Evolutionary conservation across 768 basidiomycete species (phyloP), one percentile per base, ranked within the genome.

Genomic region (Rhodotorula kratochvilovae): DNA sequence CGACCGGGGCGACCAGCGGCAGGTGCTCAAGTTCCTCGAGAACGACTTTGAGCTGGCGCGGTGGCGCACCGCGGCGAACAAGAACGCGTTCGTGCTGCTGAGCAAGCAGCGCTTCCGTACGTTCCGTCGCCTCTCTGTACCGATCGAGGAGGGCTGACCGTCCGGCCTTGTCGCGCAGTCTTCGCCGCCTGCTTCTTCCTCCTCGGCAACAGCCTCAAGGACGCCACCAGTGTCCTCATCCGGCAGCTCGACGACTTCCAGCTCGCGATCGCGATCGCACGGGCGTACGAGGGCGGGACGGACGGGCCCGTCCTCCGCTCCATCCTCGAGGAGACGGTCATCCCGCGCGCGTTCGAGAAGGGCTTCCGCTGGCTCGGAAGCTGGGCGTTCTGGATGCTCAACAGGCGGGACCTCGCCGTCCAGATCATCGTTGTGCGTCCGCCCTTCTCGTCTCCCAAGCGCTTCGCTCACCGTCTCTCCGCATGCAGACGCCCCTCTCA

Each of bases 101-200:
- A 85, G 90, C 77, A 98, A 95, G 82, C 90, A 89, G 68, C 86
- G 96, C 39, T 97, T 90, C 78, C 92, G 95, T 94, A 60, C 54
- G 89, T 50, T 25, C 46, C 15, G 5, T 23, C 25, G 27, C 56
- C 17, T 29, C 27, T 27, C 35, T 25, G 21, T 19, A 12, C 16
- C 10, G 2, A 36, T 27, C 29, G 56, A 25, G 36, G 42, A 33
- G 27, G 15, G 10, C 1, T 58, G n/a, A 61, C 45, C 64, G 33
- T 53, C 54, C 39, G 19, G 4, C 54, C 78, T 36, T 60, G 74
- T 63, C 36, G 35, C 42, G 27, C 78, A 97, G 96, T 92, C 79
- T 98, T 97, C 78, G 94, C 96, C n/a, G 93, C 93, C 1, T 94
- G 93, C 2, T 99, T 99, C 82, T 99, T 99, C 83, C 84, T 99